A percentile compares a stretch with the other conserved stretches of the same genome.
These are phyloP conservation scores for Corchorus capsularis DNA, from an alignment of 345 rosid species.

Conservation along the genomic window DNA sequence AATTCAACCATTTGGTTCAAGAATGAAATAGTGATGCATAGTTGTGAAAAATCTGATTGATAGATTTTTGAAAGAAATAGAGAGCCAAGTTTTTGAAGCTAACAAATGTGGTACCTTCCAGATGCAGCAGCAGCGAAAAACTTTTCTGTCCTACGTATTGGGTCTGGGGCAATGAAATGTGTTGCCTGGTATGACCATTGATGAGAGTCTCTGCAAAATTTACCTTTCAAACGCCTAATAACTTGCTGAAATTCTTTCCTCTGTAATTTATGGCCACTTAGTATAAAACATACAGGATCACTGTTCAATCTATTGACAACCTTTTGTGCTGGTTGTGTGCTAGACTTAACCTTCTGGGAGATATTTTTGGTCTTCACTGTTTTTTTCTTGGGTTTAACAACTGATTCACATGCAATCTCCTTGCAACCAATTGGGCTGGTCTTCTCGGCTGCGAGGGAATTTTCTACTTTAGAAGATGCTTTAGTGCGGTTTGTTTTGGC, in stretches of 20 bases:
- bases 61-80: background rate
- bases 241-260: slow-evolving; percentile 77
- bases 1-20: slow-evolving; percentile 14
- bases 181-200: slow-evolving; percentile 98
- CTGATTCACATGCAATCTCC: slow-evolving; percentile 27
- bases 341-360: slow-evolving; percentile 28
- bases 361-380: slow-evolving; percentile 31
- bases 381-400: slow-evolving; percentile 29
- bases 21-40: too few species aligned
- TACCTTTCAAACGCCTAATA: slow-evolving; percentile 68
- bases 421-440: slow-evolving; percentile 34
- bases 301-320: slow-evolving; percentile 26
- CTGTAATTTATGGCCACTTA: slow-evolving; percentile 70
- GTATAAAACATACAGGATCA: slow-evolving; percentile 59
- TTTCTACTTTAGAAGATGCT: slow-evolving; percentile 15
- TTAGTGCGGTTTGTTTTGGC: slow-evolving; percentile 22
- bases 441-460: slow-evolving; percentile 28
- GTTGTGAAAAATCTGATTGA: background rate
- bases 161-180: slow-evolving; percentile 72
- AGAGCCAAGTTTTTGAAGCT: slow-evolving; percentile 13
- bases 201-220: slow-evolving; percentile 84
- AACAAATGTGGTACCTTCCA: slow-evolving; percentile 43
- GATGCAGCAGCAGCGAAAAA: slow-evolving; percentile 66
- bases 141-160: slow-evolving; percentile 85
- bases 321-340: slow-evolving; percentile 19